Percentiles rank a stretch among this genome's conserved stretches.
Evolutionary conservation across 2,329 filamentous ascomycete genomes (phyloP).

Genomic region (Ophiostoma sp.): DNA sequence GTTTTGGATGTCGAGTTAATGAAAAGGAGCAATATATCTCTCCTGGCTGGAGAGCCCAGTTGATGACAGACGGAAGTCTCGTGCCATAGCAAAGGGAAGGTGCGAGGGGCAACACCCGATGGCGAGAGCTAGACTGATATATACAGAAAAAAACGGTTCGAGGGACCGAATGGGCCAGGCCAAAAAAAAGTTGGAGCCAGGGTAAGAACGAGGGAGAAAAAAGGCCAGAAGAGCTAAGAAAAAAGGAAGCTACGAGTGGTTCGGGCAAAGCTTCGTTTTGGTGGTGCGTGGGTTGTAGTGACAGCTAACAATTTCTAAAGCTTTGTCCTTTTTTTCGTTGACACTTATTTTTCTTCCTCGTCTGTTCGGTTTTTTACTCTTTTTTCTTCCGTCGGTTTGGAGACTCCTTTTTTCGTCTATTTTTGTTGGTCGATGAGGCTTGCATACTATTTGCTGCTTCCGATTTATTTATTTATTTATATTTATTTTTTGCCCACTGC

Average conservation of each 20-base stretch:
- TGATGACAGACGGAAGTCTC: conserved; percentile 40
- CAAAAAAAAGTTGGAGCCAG: conserved; percentile 18
- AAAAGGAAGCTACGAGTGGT: conserved; percentile 29
- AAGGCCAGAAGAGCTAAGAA: conserved; percentile 9
- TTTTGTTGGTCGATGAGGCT: not conserved
- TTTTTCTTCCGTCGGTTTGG: not conserved
- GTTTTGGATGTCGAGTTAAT: not conserved
- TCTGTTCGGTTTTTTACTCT: conserved; percentile 5
- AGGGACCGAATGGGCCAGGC: conserved; percentile 19
- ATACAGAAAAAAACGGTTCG: conserved; percentile 22
- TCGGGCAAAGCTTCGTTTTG: conserved; percentile 28
- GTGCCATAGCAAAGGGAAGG: conserved; percentile 43
- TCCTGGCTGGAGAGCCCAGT: conserved; percentile 41
- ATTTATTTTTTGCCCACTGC: not conserved
- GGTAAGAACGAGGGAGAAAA: conserved; percentile 16
- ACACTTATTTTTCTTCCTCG: not conserved
- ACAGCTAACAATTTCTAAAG: conserved; percentile 16
- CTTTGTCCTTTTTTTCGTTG: conserved; percentile 7
- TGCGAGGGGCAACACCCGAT: conserved; percentile 38
- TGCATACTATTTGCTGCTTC: not conserved
- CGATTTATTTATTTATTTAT: not conserved
- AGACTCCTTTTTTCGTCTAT: not conserved
- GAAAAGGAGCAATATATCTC: conserved; percentile 33
- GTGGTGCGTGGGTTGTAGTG: conserved; percentile 19
- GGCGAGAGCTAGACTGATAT: conserved; percentile 30